Evolutionary conservation across 1,284 basidiomycete species (phyloP), one percentile per base, ranked within the genome.

Genomic region (Bjerkandera adusta): DNA sequence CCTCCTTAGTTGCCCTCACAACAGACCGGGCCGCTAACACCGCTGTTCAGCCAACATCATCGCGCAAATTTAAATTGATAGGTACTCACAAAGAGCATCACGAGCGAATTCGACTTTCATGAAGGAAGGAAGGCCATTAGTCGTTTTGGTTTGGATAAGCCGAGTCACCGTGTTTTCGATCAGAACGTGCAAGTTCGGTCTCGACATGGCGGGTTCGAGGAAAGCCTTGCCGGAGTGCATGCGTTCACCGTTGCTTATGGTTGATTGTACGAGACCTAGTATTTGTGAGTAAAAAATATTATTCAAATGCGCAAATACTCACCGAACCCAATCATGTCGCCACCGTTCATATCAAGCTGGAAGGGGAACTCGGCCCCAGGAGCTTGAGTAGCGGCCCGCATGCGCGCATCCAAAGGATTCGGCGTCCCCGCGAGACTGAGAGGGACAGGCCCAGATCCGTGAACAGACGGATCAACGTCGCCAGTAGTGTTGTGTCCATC

Each of bases 131-230:
- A 41, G 45, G n/a, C 45, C 50, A 4, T 49, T 18, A 12, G 42
- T 50, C n/a, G 40, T 49, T 2, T 51, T 47, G 1, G 63, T 63
- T 18, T 62, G 58, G 10, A 72, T 21, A 1, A 76, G 47, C 33
- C 65, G 63, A 1, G 64, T 69, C 4, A 70, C 73, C 22, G 64
- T 65, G 1, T 70, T 65, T 36, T 72, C 64, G 18, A 74, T 48
- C 1, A 75, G 57, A 22, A 77, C 62, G 43, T 71, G 66, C 4
- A 77, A 48, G 51, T 76, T 77, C 4, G 61, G 51, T 11, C 71
- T 54, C 26, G 50, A 49, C 4, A 63, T 49, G 4, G 57, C 49
- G 13, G 66, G 62, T 2, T 58, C 53, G 16, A 77, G 47, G 42
- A 63, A 66, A 11, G 58, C 58, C 13, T 52, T 55, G 3, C 60